phyloP scores from a whole-genome alignment of 257 asterid genomes.

The Paraleonurus japonicus region DNA sequence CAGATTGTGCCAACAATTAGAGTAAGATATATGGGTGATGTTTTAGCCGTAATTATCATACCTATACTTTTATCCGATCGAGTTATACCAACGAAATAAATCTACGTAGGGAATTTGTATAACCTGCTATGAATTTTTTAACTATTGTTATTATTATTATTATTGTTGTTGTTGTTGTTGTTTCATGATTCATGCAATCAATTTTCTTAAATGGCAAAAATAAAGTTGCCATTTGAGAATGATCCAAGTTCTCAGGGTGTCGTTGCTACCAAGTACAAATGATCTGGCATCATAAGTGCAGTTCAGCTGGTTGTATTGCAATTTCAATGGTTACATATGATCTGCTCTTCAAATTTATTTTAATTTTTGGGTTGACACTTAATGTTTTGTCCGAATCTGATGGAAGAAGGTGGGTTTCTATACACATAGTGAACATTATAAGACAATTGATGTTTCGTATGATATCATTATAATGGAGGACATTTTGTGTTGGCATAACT shows the following conservation, averaged over 20 bases:
- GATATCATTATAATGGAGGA: neutral
- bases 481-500: neutral
- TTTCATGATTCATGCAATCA: neutral
- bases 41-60: neutral
- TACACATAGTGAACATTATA: neutral
- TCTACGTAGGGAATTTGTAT: neutral
- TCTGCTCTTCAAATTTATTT: neutral
- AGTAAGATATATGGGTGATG: neutral
- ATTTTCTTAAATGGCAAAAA: neutral
- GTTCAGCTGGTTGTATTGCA: neutral
- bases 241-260: neutral
- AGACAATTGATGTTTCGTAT: neutral
- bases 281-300: neutral
- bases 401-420: neutral
- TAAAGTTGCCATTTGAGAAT: neutral
- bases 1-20: neutral
- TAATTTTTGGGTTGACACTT: neutral
- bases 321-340: neutral
- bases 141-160: no score
- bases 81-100: no score
- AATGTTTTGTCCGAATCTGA: neutral
- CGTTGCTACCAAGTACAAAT: neutral
- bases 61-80: neutral
- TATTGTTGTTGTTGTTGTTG: no score
- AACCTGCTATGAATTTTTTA: neutral